Evolutionary conservation across 1,284 basidiomycete genomes (phyloP).

Genomic region (Sporisorium exsertum): DNA sequence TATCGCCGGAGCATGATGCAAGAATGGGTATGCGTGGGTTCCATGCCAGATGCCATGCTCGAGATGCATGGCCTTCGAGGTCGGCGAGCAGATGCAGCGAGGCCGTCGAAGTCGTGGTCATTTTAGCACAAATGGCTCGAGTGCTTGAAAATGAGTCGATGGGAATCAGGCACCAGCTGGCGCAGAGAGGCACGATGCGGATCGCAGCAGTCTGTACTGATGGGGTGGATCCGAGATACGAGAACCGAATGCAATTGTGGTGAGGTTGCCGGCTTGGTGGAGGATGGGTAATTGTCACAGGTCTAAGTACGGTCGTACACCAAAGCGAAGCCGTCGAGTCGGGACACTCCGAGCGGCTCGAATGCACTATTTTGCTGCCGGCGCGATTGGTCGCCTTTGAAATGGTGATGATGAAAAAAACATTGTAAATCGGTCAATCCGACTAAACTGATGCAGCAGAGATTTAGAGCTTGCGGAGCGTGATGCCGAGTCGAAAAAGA

Average conservation of each 20-base stretch:
- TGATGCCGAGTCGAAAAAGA: neutral
- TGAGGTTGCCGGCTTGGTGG: neutral
- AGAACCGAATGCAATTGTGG: neutral
- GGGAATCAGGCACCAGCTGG: neutral
- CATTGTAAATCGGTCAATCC: neutral
- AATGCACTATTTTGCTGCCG: neutral
- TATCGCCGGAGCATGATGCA: conserved; percentile 94
- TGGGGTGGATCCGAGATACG: neutral
- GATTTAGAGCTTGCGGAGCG: neutral
- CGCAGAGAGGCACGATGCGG: neutral
- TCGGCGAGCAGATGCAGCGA: conserved; percentile 42
- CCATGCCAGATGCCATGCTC: conserved; percentile 86
- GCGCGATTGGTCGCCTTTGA: neutral
- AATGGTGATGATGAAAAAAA: neutral
- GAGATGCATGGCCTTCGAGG: conserved; percentile 64
- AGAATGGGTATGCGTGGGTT: conserved; percentile 85
- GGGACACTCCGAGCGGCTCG: neutral
- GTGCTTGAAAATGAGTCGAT: no score
- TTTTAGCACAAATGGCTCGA: neutral
- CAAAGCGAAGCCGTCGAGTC: neutral
- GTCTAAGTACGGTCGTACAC: neutral
- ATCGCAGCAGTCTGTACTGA: neutral
- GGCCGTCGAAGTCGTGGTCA: conserved; percentile 10
- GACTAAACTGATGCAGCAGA: neutral
- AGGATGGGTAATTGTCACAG: no score